These are phyloP conservation scores for Diaporthe destruens DNA, from an alignment of 2,329 filamentous ascomycete species.

Conservation along the genomic window DNA sequence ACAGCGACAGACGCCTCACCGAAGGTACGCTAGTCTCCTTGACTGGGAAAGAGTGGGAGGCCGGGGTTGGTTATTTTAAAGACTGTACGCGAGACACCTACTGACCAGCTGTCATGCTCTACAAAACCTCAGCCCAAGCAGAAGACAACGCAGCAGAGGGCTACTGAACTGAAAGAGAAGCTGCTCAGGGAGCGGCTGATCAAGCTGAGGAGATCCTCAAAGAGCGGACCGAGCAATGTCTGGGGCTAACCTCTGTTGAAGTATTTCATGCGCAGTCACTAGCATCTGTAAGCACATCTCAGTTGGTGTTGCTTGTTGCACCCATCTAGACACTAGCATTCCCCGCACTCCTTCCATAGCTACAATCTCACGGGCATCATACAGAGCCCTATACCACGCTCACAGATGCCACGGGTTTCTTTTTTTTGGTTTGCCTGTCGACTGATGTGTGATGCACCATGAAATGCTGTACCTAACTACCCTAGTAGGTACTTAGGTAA, in stretches of 20 bases:
- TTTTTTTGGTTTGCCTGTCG: too few species aligned
- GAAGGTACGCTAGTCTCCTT: conserved; percentile 51
- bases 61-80: conserved; percentile 51
- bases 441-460: neutral
- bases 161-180: conserved; percentile 62
- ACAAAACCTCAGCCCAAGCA: conserved; percentile 43
- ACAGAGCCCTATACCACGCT: neutral
- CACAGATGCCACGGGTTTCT: neutral
- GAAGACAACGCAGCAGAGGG: conserved; percentile 55
- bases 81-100: conserved; percentile 44
- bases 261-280: conserved; percentile 24
- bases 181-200: conserved; percentile 67
- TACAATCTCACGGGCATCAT: neutral
- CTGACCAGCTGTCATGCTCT: conserved; percentile 47
- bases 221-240: conserved; percentile 54
- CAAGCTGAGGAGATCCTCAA: conserved; percentile 65
- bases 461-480: neutral
- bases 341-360: conserved; percentile 13
- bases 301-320: neutral
- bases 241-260: conserved; percentile 59
- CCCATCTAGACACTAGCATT: neutral
- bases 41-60: conserved; percentile 46
- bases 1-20: conserved; percentile 41
- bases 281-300: conserved; percentile 10
- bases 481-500: neutral